A percentile compares a stretch with the other conserved stretches of the same genome.
Evolutionary conservation across 441 rosid genomes (phyloP).

Genomic region (Daphne laureola): DNA sequence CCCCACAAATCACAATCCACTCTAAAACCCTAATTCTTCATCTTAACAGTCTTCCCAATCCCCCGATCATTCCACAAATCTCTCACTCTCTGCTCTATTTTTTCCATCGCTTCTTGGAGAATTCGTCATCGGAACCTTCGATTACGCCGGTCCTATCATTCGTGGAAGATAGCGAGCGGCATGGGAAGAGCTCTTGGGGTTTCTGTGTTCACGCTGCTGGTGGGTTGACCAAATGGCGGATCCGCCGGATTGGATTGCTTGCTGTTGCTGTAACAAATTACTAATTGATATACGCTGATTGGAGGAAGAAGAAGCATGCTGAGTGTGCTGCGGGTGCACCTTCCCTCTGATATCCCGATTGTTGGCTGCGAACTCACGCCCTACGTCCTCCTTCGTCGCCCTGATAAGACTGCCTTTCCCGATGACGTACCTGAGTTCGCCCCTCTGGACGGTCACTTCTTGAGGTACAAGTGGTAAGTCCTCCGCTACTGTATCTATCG

Average conservation of each 20-base stretch:
- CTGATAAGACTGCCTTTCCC: slow-evolving; percentile 46
- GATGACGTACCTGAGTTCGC: slow-evolving; percentile 86
- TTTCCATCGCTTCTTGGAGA: neutral
- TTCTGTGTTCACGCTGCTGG: slow-evolving; percentile 47
- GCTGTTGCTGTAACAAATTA: neutral
- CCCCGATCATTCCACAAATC: neutral
- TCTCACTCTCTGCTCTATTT: slow-evolving; percentile 11
- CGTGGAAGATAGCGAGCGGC: too few relatives aligned
- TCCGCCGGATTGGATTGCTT: slow-evolving; percentile 28
- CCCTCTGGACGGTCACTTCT: slow-evolving; percentile 72
- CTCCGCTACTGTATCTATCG: neutral
- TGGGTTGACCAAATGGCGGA: slow-evolving; percentile 70
- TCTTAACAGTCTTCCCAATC: neutral
- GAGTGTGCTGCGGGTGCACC: slow-evolving; percentile 91
- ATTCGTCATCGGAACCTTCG: neutral
- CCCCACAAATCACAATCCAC: slow-evolving; percentile 6
- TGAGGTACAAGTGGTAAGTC: slow-evolving; percentile 81
- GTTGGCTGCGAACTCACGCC: slow-evolving; percentile 96
- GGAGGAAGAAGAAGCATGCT: slow-evolving; percentile 46
- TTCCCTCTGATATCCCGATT: slow-evolving; percentile 92
- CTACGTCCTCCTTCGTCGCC: slow-evolving; percentile 74
- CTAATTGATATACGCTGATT: too few relatives aligned
- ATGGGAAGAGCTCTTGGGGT: slow-evolving; percentile 30
- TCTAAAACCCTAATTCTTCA: slow-evolving; percentile 31
- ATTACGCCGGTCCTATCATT: neutral